Evolutionary conservation across 345 rosid genomes (phyloP), one percentile per base, ranked within the genome.

Genomic region (Salix dunnii): DNA sequence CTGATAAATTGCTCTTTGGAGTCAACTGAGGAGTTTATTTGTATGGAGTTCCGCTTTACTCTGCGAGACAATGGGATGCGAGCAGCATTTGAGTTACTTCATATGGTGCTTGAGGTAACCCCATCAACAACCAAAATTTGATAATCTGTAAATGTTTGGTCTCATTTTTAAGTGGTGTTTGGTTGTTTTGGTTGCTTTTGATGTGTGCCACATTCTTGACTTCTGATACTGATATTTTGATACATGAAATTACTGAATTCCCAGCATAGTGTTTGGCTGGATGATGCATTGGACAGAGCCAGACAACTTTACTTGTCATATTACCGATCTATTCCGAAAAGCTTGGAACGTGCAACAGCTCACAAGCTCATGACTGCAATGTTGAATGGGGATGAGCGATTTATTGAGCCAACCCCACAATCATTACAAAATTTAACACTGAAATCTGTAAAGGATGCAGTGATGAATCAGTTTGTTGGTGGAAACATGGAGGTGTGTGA

Each of bases 261-360:
- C 86, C 97, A 95, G 99, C 97, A 89, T 85, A 94, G 97, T 77
- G 97, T 96, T 80, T 96, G 99, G 99, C 86, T 94, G 69, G 99
- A 96, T 55, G 99, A 96, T 88, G 99, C 99, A 74, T 96, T 96
- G 87, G 99, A 96, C 80, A 86, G 99, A 87, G 99, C 99, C 76
- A 87, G 93, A 76, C 98, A 94, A 76, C 81, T 96, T 61, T 96
- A 96, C 82, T 85, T 94, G 75, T 96, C 98, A 35, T 94, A 92
- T 84, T 96, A 87, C 71, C 95, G 97, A 20, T 96, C 99, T 74
- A 94, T 96, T 82, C 99, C 99, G 53, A 96, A 96, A 88, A 94
- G 99, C 87, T 82, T 96, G 83, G 99, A 96, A 86, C 97, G 99
- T 68, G 92, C 97, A 63, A 96, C 99, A 77, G 99, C 99, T 78